Evolutionary conservation across 768 basidiomycete genomes (phyloP).

Genomic region (Tricholoma sp.): DNA sequence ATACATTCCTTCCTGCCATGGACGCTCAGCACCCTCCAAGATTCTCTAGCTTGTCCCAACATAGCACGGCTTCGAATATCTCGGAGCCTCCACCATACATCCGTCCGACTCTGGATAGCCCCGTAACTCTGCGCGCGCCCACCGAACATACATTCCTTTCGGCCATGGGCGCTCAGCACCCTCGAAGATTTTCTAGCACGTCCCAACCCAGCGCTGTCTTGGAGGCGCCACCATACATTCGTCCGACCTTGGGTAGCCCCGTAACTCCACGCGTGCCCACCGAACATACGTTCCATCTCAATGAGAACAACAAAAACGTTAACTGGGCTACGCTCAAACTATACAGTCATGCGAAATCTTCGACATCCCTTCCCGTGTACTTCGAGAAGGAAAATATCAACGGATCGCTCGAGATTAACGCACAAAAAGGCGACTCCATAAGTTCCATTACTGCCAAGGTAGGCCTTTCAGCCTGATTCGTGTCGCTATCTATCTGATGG

Average conservation of each 20-base stretch:
- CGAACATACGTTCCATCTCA: conserved; percentile 5
- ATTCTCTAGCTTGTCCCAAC: too few species aligned
- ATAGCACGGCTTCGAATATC: too few species aligned
- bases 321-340: conserved; percentile 22
- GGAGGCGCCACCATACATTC: conserved; percentile 41
- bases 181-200: conserved; percentile 31
- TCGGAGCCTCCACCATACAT: too few species aligned
- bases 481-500: neutral
- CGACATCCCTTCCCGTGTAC: neutral
- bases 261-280: conserved; percentile 36
- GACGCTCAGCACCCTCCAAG: too few species aligned
- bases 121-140: too few species aligned
- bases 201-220: too few species aligned
- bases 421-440: too few species aligned
- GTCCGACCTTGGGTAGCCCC: too few species aligned
- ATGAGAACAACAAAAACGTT: conserved; percentile 4
- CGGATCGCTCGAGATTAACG: neutral
- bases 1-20: too few species aligned
- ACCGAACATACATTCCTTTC: too few species aligned
- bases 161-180: conserved; percentile 26
- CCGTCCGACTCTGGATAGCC: too few species aligned
- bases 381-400: neutral
- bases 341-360: neutral
- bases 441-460: too few species aligned
- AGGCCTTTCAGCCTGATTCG: neutral